Percentiles rank a stretch among this genome's conserved stretches.
These are phyloP conservation scores for Dichomitus squalens DNA, from an alignment of 1,284 basidiomycete species.

Conservation along the genomic window DNA sequence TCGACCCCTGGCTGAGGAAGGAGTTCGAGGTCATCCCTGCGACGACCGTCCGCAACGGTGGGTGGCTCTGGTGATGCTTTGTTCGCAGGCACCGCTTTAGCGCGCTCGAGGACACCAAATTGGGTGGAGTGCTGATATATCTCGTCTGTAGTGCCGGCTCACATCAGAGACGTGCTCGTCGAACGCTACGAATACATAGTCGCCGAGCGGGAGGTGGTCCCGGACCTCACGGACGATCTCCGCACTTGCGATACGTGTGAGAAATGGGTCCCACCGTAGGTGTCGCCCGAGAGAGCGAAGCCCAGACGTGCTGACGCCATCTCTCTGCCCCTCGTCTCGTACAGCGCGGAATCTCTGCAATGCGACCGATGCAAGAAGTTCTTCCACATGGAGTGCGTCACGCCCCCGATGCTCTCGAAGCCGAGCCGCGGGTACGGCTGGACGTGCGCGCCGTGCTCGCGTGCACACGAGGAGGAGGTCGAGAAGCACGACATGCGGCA, in stretches of 20 bases:
- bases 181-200: conserved; percentile 94
- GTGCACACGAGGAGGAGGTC: conserved; percentile 86
- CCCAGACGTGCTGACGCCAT: conserved; percentile 9
- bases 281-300: no score
- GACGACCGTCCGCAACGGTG: conserved; percentile 86
- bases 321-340: conserved; percentile 3
- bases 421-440: conserved; percentile 97
- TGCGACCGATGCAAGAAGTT: conserved; percentile 94
- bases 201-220: conserved; percentile 89
- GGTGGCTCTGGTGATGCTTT: conserved; percentile 32
- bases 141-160: conserved; percentile 65
- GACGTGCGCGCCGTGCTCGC: conserved; percentile 94
- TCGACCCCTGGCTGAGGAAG: conserved; percentile 97
- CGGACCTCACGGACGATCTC: conserved; percentile 86
- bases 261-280: conserved; percentile 87
- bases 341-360: conserved; percentile 85
- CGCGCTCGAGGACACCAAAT: background rate
- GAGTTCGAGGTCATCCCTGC: conserved; percentile 96
- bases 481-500: conserved; percentile 68
- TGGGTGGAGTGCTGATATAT: background rate
- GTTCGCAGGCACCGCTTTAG: background rate
- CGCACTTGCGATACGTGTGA: conserved; percentile 86
- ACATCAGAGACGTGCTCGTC: conserved; percentile 77
- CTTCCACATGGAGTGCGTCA: conserved; percentile 95
- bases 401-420: conserved; percentile 92